Evolutionary conservation across 257 asterid genomes (phyloP).

Genomic region (Fraxinus cuspidata): DNA sequence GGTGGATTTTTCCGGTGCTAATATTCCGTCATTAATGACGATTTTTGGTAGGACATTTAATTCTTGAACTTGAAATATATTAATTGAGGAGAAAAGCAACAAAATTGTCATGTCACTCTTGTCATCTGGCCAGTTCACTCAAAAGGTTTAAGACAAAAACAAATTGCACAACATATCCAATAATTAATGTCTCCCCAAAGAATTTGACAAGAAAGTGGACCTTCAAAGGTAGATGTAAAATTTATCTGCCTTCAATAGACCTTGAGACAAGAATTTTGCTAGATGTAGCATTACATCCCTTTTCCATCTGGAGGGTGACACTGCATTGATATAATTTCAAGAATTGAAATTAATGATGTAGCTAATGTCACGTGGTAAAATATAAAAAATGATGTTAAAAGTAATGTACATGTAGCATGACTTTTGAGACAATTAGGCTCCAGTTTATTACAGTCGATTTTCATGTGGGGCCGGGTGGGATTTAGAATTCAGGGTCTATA

Average conservation of each 20-base stretch:
- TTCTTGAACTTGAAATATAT: background rate
- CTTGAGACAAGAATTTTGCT: background rate
- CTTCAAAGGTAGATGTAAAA: constrained; percentile 21
- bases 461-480: no score
- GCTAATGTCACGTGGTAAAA: no score
- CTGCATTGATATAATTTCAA: no score
- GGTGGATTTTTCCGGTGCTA: background rate
- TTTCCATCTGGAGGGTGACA: no score
- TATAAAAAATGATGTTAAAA: no score
- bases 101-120: constrained; percentile 33
- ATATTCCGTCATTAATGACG: background rate
- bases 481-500: no score
- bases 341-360: no score
- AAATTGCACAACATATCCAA: background rate
- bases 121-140: constrained; percentile 4
- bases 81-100: constrained; percentile 3
- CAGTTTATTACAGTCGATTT: no score
- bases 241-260: constrained; percentile 25
- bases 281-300: no score
- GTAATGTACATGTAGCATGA: no score
- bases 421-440: background rate
- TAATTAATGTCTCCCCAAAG: background rate
- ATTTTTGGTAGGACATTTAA: no score
- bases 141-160: background rate
- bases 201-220: constrained; percentile 22